Evolutionary conservation across 1,139 yeast species (phyloP).

Genomic region (Protomyces macrosporus): DNA sequence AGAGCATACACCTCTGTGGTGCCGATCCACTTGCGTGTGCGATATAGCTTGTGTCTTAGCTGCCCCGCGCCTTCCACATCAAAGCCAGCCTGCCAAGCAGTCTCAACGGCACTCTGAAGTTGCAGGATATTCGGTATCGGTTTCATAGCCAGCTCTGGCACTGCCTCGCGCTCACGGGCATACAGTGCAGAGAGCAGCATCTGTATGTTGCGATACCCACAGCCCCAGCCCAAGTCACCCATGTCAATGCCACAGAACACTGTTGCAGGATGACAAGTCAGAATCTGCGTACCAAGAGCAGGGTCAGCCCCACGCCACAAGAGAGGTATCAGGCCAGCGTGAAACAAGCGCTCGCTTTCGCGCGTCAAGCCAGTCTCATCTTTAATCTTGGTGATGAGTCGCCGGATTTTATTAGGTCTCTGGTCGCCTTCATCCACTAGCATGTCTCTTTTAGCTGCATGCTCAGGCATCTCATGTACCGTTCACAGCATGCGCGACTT

Average conservation of each 20-base stretch:
- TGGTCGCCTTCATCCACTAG: background rate
- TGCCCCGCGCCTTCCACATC: conserved; percentile 20
- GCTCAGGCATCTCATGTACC: no score
- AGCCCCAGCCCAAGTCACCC: conserved; percentile 28
- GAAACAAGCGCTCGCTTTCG: background rate
- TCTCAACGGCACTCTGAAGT: conserved; percentile 10
- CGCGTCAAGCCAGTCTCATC: background rate
- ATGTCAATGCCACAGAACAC: background rate
- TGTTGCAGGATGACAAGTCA: background rate
- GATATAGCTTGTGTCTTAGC: conserved; percentile 8
- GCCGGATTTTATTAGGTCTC: background rate
- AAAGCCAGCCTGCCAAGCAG: conserved; percentile 12
- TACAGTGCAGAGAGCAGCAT: conserved; percentile 20
- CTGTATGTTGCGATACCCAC: conserved; percentile 28
- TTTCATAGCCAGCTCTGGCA: background rate
- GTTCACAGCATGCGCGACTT: no score
- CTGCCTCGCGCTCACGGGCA: background rate
- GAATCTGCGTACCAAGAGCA: background rate
- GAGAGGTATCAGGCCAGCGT: background rate
- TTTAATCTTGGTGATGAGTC: background rate
- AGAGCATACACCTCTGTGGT: conserved; percentile 27
- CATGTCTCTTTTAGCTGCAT: no score
- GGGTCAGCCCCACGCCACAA: background rate
- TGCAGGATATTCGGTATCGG: background rate
- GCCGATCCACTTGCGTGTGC: conserved; percentile 27